Conservation (phyloP, 495 filamentous ascomycete species). For the Neurospora sp. region DNA sequence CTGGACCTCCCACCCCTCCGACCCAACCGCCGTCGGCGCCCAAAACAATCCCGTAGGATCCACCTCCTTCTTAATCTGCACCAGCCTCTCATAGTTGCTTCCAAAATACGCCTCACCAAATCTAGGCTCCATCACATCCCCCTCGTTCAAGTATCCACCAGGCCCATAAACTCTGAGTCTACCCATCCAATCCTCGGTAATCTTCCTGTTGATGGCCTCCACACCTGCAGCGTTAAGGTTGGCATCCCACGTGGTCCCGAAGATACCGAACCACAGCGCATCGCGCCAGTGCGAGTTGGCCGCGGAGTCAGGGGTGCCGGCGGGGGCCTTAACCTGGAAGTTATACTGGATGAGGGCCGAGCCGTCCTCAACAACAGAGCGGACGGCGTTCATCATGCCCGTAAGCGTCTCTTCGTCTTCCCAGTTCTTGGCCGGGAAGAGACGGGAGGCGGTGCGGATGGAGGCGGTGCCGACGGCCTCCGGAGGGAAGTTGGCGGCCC, state of each 20-base stretch:
- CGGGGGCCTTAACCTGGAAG: constrained; percentile 6
- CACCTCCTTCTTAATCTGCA: constrained; percentile 37
- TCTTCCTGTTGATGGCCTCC: constrained; percentile 4
- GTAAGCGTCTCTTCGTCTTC: constrained; percentile 19
- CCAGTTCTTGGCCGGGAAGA: constrained; percentile 23
- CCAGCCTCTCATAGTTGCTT: constrained; percentile 32
- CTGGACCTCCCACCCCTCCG: constrained; percentile 30
- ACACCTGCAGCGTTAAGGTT: background rate
- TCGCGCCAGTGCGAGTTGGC: constrained; percentile 19
- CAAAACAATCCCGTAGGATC: constrained; percentile 49
- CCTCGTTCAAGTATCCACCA: constrained; percentile 41
- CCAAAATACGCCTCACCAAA: constrained; percentile 56
- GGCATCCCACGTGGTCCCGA: constrained; percentile 5
- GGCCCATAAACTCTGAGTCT: constrained; percentile 14
- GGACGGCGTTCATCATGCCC: constrained; percentile 12
- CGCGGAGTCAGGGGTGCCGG: constrained; percentile 3
- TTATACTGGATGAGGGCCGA: constrained; percentile 16
- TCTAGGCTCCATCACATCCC: constrained; percentile 50
- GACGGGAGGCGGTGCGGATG: constrained; percentile 27
- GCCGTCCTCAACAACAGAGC: constrained; percentile 10
- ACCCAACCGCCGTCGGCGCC: constrained; percentile 43
- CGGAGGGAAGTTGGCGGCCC: constrained; percentile 9
- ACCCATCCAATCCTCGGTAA: constrained; percentile 20
- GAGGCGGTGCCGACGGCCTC: constrained; percentile 12
- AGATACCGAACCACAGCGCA: constrained; percentile 7